Evolutionary conservation across 345 rosid species (phyloP).

Genomic region (Pistacia vera): DNA sequence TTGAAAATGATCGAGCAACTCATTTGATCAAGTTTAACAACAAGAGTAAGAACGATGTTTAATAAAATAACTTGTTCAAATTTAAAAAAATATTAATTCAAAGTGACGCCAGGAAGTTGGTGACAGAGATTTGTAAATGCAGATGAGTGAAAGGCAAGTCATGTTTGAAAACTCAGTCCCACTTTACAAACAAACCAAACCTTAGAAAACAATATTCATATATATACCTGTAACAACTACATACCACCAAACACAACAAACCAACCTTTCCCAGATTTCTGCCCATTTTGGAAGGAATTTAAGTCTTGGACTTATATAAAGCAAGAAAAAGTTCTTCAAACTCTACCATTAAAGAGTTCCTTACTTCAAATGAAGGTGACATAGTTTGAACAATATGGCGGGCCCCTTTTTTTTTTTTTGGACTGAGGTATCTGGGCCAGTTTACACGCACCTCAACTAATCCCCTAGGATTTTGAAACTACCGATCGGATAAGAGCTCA

Average conservation of each 20-base stretch:
- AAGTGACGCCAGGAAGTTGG: constrained; percentile 57
- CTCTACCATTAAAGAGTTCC: background rate
- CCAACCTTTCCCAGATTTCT: constrained; percentile 35
- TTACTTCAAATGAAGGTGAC: background rate
- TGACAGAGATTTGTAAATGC: constrained; percentile 30
- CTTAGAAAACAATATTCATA: constrained; percentile 39
- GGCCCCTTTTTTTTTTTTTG: background rate
- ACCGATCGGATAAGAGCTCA: too few relatives aligned
- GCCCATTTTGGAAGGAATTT: constrained; percentile 1
- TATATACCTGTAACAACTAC: constrained; percentile 43
- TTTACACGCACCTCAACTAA: too few relatives aligned
- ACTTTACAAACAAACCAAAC: constrained; percentile 35
- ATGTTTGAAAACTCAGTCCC: constrained; percentile 31
- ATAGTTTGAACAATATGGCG: constrained; percentile 7
- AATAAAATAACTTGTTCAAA: constrained; percentile 22
- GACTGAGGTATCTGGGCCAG: too few relatives aligned
- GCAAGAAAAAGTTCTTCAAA: constrained; percentile 6
- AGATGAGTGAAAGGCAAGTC: constrained; percentile 65
- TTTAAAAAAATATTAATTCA: constrained; percentile 33
- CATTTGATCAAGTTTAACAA: constrained; percentile 23
- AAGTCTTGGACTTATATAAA: background rate
- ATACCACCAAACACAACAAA: constrained; percentile 54
- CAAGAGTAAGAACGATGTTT: constrained; percentile 18
- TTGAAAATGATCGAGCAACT: constrained; percentile 42
- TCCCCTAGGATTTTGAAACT: too few relatives aligned